These are phyloP conservation scores for Rhodotorula sp. DNA, from an alignment of 1,284 basidiomycete genomes.

Conservation along the genomic window DNA sequence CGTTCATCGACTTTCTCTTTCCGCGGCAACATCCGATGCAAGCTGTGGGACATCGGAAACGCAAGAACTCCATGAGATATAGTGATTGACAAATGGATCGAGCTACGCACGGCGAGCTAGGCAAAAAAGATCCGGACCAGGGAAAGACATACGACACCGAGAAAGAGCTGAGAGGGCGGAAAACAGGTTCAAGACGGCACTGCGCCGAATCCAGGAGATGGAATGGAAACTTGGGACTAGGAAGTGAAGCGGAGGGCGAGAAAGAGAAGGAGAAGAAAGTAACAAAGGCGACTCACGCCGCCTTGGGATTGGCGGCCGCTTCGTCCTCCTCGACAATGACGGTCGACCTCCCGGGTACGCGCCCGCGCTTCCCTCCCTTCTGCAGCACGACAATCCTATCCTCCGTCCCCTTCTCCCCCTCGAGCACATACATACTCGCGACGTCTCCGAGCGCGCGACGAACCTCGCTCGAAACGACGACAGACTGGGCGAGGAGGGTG, in stretches of 20 bases:
- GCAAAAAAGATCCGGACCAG: neutral
- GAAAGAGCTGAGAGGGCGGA: neutral
- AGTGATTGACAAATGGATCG: no score
- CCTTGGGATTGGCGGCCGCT: conserved; percentile 2
- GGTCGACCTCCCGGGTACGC: conserved; percentile 6
- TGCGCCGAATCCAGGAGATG: no score
- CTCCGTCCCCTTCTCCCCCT: conserved; percentile 49
- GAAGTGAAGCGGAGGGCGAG: no score
- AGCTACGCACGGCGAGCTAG: no score
- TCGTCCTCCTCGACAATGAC: neutral
- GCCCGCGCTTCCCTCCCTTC: conserved; percentile 27
- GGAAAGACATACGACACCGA: neutral
- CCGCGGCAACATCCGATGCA: no score
- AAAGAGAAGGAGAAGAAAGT: neutral
- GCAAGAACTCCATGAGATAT: neutral
- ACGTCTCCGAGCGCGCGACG: conserved; percentile 78
- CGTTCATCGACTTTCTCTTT: no score
- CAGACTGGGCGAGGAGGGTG: conserved; percentile 49
- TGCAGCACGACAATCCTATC: conserved; percentile 32
- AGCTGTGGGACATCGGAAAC: no score
- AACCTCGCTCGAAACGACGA: conserved; percentile 59
- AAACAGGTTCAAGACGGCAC: neutral
- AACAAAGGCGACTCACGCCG: neutral
- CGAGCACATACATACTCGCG: conserved; percentile 67
- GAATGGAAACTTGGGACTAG: neutral